phyloP scores from a whole-genome alignment of 1,284 basidiomycete genomes.

The Trichosporon asahii region DNA sequence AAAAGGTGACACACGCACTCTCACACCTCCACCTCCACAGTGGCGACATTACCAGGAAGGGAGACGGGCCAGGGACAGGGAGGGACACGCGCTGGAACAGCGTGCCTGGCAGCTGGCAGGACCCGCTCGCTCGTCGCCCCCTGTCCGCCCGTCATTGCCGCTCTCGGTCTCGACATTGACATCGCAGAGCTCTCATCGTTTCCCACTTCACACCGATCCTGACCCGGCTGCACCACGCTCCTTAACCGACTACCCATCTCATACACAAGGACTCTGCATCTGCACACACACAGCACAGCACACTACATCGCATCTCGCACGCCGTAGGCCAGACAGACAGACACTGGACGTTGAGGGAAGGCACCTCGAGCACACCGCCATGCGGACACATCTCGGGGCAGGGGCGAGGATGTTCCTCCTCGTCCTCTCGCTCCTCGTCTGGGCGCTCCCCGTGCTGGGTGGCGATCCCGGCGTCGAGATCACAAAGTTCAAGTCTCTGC shows the following conservation, averaged over 20 bases:
- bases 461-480: constrained; percentile 50
- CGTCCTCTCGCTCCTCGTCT: not conserved
- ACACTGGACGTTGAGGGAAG: not conserved
- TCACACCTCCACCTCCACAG: not conserved
- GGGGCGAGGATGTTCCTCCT: constrained; percentile 4
- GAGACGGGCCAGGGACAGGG: not conserved
- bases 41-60: not conserved
- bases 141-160: not conserved
- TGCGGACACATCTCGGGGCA: not conserved
- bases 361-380: not conserved
- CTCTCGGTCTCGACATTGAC: not conserved
- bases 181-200: not conserved
- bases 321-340: not conserved
- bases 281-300: not conserved
- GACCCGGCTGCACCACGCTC: not conserved
- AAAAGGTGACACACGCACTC: not conserved
- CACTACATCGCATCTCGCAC: not conserved
- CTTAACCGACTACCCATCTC: not conserved
- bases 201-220: not conserved
- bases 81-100: not conserved
- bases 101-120: not conserved
- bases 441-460: constrained; percentile 6
- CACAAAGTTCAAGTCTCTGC: constrained; percentile 63
- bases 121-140: constrained; percentile 4
- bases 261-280: not conserved